phyloP scores from a whole-genome alignment of 2,329 filamentous ascomycete genomes.

The Colletotrichum liriopes region DNA sequence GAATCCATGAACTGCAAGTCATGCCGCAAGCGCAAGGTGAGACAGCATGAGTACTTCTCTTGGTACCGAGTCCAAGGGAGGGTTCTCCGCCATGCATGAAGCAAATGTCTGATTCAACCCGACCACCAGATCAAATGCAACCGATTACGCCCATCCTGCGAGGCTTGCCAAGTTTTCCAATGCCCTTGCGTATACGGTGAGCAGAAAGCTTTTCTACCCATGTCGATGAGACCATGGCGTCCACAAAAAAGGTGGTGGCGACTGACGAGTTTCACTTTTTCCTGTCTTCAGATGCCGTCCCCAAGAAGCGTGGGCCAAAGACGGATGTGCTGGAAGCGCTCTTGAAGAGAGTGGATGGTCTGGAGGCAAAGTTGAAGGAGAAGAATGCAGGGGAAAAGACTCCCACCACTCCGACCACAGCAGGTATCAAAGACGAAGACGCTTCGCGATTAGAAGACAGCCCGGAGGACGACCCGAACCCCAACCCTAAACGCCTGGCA shows the following conservation, averaged over 20 bases:
- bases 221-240: not conserved
- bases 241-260: not conserved
- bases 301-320: conserved; percentile 91
- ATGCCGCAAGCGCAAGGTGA: conserved; percentile 91
- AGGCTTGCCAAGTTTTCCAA: conserved; percentile 91
- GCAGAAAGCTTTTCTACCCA: conserved; percentile 46
- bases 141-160: conserved; percentile 85
- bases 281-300: conserved; percentile 78
- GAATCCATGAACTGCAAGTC: conserved; percentile 98
- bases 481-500: conserved; percentile 55
- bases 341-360: conserved; percentile 86
- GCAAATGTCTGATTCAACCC: conserved; percentile 33
- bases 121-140: conserved; percentile 88
- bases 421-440: conserved; percentile 45
- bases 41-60: conserved; percentile 42
- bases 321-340: conserved; percentile 90
- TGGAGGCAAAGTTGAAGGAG: conserved; percentile 85
- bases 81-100: not conserved
- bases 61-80: not conserved
- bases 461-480: conserved; percentile 56
- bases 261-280: conserved; percentile 15
- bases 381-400: conserved; percentile 64
- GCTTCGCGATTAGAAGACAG: conserved; percentile 46
- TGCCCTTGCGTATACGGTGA: conserved; percentile 90
- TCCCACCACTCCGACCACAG: conserved; percentile 45